These are phyloP conservation scores for Sporothrix inflata DNA, from an alignment of 2,329 filamentous ascomycete species.

Conservation along the genomic window DNA sequence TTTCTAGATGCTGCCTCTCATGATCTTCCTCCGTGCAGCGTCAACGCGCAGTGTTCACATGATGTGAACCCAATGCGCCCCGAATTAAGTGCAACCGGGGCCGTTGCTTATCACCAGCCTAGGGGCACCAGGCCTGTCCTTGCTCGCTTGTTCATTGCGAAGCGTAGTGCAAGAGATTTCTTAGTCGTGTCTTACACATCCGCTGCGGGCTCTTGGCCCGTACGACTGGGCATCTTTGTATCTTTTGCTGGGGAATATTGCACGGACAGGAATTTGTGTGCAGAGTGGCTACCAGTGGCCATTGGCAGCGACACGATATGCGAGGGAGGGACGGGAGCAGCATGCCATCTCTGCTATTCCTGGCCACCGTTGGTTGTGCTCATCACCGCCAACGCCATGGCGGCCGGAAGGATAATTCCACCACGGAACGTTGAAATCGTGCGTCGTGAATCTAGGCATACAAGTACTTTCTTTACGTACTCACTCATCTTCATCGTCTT, in stretches of 20 bases:
- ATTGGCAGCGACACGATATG: not conserved
- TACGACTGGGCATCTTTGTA: not conserved
- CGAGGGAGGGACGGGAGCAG: not conserved
- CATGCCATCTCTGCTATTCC: not conserved
- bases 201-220: not conserved
- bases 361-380: not conserved
- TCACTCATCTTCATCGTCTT: not conserved
- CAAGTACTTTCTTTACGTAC: not conserved
- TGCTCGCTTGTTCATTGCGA: slow-evolving; percentile 5
- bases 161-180: slow-evolving; percentile 10
- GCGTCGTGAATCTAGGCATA: not conserved
- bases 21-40: slow-evolving; percentile 2
- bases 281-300: not conserved
- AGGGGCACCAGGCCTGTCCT: not conserved
- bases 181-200: slow-evolving; percentile 16
- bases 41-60: slow-evolving; percentile 26
- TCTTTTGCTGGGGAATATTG: not conserved
- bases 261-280: not conserved
- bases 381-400: not conserved
- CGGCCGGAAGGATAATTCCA: slow-evolving; percentile 9
- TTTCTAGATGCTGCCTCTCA: not conserved
- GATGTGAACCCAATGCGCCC: slow-evolving; percentile 26
- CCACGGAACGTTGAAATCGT: not conserved
- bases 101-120: slow-evolving; percentile 16
- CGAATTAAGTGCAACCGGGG: slow-evolving; percentile 20